Base-by-base conservation (phyloP, 2,329 filamentous ascomycete species). In the Diaporthe humulicola region DNA sequence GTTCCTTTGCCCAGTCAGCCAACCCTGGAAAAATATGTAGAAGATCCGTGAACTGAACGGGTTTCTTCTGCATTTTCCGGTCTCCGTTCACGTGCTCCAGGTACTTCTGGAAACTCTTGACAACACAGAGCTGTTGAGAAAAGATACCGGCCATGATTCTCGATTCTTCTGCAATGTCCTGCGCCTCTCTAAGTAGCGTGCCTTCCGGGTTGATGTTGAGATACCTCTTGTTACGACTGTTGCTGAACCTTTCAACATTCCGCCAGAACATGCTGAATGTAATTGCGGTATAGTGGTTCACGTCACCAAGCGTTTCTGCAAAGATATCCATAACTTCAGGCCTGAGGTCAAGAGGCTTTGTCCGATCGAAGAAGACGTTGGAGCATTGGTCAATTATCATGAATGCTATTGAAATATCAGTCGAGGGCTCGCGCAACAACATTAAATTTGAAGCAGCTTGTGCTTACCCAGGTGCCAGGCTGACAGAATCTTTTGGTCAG, bases 301-400 rank as follows among this genome's bases (percentile, higher is more conserved):
- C 58, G 0, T 25, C 33, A 12, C 64, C 54, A 25, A 74, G 33
- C 1, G 74, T 42, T 8, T 70, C 71, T 2, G 74, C 48, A 15
- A 75, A 75, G 9, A 75, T 54, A 17, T 73, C 74, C 74, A 73
- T 73, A 9, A 75, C 71, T 17, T 75, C 74, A 1, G 74, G 74
- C 4, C 74, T 28, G 1, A 73, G 45, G 17, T 73, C 74, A 8
- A 75, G 25, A 2, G 74, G 74, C 10, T 50, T 57, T 6, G 74
- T 75, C 22, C 74, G 61, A 25, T 75, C 74, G 15, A 75, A 75
- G 38, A 75, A 75, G 4, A 75, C 74, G 15, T 70, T 73, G n/a
- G 74, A 75, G 25, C 74, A 73, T 57, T 75, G 74, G 17, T 75
- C 74, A 17, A 75, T 73, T 4, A 75, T 73, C n/a, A 75, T 64